phyloP scores from a whole-genome alignment of 495 filamentous ascomycete species.

The Cudoniella acicularis region DNA sequence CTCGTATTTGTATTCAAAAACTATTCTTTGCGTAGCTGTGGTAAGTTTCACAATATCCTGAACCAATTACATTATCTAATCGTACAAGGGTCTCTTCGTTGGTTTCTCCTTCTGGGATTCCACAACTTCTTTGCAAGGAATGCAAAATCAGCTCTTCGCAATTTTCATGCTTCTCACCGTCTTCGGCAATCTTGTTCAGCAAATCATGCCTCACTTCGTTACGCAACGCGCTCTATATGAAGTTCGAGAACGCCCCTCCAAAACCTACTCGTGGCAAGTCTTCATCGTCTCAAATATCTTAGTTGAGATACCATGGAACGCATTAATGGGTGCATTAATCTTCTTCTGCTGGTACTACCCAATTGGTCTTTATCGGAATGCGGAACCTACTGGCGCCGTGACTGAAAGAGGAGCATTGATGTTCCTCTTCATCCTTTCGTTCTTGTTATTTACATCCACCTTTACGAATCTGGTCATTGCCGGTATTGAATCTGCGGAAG shows the following conservation, averaged over 20 bases:
- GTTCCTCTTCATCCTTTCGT: slow-evolving; percentile 31
- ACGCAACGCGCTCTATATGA: slow-evolving; percentile 78
- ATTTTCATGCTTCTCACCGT: slow-evolving; percentile 78
- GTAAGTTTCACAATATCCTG: background rate
- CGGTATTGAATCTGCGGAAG: slow-evolving; percentile 49
- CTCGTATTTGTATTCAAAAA: slow-evolving; percentile 76
- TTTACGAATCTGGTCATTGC: slow-evolving; percentile 57
- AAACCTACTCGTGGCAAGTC: slow-evolving; percentile 77
- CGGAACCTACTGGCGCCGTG: slow-evolving; percentile 44
- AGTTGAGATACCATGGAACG: slow-evolving; percentile 73
- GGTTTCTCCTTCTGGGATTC: slow-evolving; percentile 84
- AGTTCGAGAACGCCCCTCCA: slow-evolving; percentile 78
- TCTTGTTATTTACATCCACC: slow-evolving; percentile 66
- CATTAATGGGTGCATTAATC: slow-evolving; percentile 62
- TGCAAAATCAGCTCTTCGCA: slow-evolving; percentile 84
- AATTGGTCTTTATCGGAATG: slow-evolving; percentile 70
- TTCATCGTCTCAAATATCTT: slow-evolving; percentile 79
- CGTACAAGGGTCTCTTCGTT: slow-evolving; percentile 60
- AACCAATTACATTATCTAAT: background rate
- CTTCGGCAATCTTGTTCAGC: slow-evolving; percentile 70
- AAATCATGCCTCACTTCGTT: slow-evolving; percentile 84
- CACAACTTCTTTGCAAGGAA: slow-evolving; percentile 65
- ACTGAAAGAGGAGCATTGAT: slow-evolving; percentile 38
- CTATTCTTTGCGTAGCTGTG: slow-evolving; percentile 43
- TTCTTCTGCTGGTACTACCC: slow-evolving; percentile 81